Base-by-base conservation (phyloP, 164 flowering plant species). In the Echeveria elegans region DNA sequence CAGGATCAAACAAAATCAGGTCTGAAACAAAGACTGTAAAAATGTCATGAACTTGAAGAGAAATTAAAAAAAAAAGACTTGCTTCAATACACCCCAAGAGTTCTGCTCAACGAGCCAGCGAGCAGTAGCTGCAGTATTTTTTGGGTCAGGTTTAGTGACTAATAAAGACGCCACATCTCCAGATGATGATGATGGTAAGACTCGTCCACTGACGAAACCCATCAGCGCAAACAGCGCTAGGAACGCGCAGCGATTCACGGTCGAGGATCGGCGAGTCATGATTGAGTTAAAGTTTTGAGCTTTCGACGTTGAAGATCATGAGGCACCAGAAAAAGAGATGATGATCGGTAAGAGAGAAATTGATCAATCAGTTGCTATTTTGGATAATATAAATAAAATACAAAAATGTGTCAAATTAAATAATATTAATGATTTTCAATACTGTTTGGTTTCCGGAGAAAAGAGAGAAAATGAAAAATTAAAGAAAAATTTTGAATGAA, bases 81-180 rank as follows among this genome's bases (percentile, higher is more conserved):
- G 87, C 98, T 81, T 92, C 58, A 92, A 77, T 64, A 86, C 86
- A 1, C 94, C 96, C 98, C 96, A 92, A 0, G 84, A 78, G 73
- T 81, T 87, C 81, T 82, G 84, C 64, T 88, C 77, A 37, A 81
- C 91, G 73, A 92, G 72, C 96, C 98, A 90, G 53, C 98, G 87
- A 66, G 98, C 96, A 43, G 78, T 78, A 53, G 79, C 79, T 28
- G 84, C 90, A 52, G 85, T 84, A 67, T 92, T 74, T 38, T 70
- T 68, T 4, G 81, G 90, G 66, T 83, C 78, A 2, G 98, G 98
- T 74, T 86, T n/a, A n/a, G n/a, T 86, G 45, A 72, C 28, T 32
- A 14, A 1, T 15, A 28, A 56, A 14, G 61, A 26, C 28, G 19
- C 61, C 28, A n/a, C n/a, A n/a, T n/a, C n/a, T n/a, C n/a, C n/a